Evolutionary conservation across 116 monocot species (phyloP), one percentile per base, ranked within the genome.

Genomic region (Iris pallida): DNA sequence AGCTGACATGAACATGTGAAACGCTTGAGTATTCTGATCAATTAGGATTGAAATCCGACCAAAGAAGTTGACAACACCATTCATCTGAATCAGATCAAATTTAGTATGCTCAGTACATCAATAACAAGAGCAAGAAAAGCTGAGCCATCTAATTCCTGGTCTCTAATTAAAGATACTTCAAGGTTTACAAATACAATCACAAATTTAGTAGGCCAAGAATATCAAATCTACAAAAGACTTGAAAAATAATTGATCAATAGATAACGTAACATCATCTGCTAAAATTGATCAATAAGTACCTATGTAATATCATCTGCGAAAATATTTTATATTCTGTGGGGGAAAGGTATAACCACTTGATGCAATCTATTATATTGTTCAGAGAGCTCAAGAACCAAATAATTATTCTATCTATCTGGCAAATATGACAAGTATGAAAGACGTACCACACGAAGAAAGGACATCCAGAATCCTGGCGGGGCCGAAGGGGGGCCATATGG

Each of bases 1-100:
- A n/a, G 95, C 95, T 30, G 83, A 61, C 85, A 94, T 90, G 65
- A 94, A 90, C 76, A 85, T 72, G 64, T 90, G 87, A 42, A 94
- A 83, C n/a, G 94, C 94, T 8, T 90, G 90, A 20, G 94, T 94
- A 48, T 94, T 94, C 71, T 90, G 90, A 78, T 90, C 90, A 16
- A 90, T 76, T 15, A 94, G 88, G 14, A 88, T 59, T 10, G 90
- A 74, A 40, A 94, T 77, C 30, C 90, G 78, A 8, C 90, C 90
- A 74, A 87, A 94, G 79, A 87, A 87, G 56, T 85, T 83, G n/a
- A 94, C 94, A 11, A 94, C 79, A 30, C 94, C 90, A 20, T 90
- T 82, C 94, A 94, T 85, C 94, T 94, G 78, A 57, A 13, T 66
- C 51, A 52, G 51, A 61, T 45, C 59, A 61, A 61, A 44, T 42